Conservation (phyloP, 2,329 filamentous ascomycete species). For the Fusarium staphyleae region DNA sequence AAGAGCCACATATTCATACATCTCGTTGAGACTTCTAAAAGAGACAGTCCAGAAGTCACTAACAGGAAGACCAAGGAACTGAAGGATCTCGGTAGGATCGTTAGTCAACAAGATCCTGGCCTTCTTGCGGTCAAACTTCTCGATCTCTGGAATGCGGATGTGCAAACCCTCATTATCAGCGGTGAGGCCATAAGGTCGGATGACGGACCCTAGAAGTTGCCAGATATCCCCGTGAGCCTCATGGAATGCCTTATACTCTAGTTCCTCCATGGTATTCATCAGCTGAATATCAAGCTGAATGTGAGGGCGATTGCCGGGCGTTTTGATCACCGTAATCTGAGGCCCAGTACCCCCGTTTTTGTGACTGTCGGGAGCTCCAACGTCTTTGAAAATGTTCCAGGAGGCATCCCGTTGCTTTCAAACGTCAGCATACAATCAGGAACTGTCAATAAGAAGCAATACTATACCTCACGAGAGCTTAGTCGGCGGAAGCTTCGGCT, state of each 20-base stretch:
- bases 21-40: conserved; percentile 60
- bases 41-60: conserved; percentile 56
- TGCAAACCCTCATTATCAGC: conserved; percentile 69
- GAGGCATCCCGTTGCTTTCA: not conserved
- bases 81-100: conserved; percentile 62
- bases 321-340: not conserved
- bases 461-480: not conserved
- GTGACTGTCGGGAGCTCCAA: too few species aligned
- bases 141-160: conserved; percentile 73
- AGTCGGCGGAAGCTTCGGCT: conserved; percentile 1
- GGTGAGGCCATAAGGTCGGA: conserved; percentile 71
- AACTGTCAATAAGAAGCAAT: not conserved
- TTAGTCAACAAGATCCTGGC: conserved; percentile 66
- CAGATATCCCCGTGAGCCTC: conserved; percentile 76
- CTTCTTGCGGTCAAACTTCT: conserved; percentile 61
- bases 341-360: not conserved
- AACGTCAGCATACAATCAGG: not conserved
- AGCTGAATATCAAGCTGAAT: conserved; percentile 76
- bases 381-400: too few species aligned
- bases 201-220: conserved; percentile 68
- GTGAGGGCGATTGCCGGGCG: conserved; percentile 41
- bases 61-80: conserved; percentile 67
- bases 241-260: conserved; percentile 72
- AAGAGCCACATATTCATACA: conserved; percentile 68
- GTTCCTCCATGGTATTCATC: conserved; percentile 51